Evolutionary conservation across 768 basidiomycete species (phyloP), one percentile per base, ranked within the genome.

Genomic region (Collybiopsis luxurians): DNA sequence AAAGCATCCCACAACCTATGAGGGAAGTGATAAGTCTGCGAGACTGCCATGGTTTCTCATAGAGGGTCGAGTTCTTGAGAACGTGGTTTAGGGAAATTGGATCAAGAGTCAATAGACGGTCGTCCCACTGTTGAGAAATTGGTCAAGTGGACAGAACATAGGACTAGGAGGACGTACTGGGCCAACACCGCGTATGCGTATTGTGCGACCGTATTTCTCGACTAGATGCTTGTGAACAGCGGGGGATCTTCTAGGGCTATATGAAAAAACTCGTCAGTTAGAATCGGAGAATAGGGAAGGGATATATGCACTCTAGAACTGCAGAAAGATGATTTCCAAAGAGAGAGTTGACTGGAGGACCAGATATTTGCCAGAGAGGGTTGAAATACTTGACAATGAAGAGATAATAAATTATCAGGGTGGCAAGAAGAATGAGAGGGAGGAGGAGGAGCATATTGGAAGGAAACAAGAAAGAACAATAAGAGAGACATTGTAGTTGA

Each of bases 11-110:
- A 54, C 84, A 84, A 0, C 94, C 94, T 57, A 97, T 89, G 57
- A 95, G 79, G 55, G 81, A 77, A 15, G 84, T 82, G 34, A 97
- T 90, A 43, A 90, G 71, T 45, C 78, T 74, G 24, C 93, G 83
- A 1, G 91, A 88, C 60, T 85, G 84, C 81, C 83, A 87, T 10
- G 94, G 92, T 67, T 96, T 96, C 66, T 92, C 87, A 65, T 92
- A 94, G 36, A 85, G 75, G 39, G 79, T 75, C 13, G 84, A 77
- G 56, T 92, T 81, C 63, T 87, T 86, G 49, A 95, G 73, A 38
- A 96, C 79, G 64, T 95, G 85, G 11, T 79, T 70, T 30, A 95
- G 67, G 0, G 93, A 87, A 23, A 80, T 67, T 4, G 92, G 90
- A 66, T 96, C 94, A 42, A 92, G 75, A 0, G 92, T 90, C 54